A percentile compares a stretch with the other conserved stretches of the same genome.
These are phyloP conservation scores for Wickerhamiella azymoides DNA, from an alignment of 805 yeast species.

Conservation along the genomic window DNA sequence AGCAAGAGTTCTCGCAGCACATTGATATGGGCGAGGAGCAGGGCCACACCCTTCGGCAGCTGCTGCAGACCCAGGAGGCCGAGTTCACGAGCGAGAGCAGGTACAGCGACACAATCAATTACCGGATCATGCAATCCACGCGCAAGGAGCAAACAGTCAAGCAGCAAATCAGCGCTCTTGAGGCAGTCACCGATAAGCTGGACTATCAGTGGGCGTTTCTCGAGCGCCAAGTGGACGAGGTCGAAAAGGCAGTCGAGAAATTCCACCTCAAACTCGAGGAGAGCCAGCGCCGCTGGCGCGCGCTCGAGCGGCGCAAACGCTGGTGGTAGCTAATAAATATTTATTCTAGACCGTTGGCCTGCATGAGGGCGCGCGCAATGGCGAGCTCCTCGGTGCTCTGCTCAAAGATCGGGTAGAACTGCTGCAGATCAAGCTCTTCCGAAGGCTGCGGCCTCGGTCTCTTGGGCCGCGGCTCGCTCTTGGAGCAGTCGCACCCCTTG, in stretches of 20 bases:
- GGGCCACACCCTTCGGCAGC: slow-evolving; percentile 9
- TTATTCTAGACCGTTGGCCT: slow-evolving; percentile 32
- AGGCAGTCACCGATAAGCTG: slow-evolving; percentile 40
- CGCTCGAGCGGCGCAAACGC: neutral
- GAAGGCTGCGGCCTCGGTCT: neutral
- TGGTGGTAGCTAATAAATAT: neutral
- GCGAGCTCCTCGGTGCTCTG: slow-evolving; percentile 41
- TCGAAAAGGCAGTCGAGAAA: slow-evolving; percentile 42
- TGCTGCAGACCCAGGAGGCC: slow-evolving; percentile 14
- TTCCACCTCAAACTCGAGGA: slow-evolving; percentile 29
- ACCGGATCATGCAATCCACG: slow-evolving; percentile 15
- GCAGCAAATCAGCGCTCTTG: slow-evolving; percentile 35
- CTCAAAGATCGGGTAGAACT: slow-evolving; percentile 9
- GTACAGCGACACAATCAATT: slow-evolving; percentile 16
- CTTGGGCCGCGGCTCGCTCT: slow-evolving; percentile 3
- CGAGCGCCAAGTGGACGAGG: slow-evolving; percentile 48
- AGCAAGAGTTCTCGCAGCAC: slow-evolving; percentile 9
- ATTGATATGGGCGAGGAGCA: slow-evolving; percentile 9
- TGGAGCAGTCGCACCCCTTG: slow-evolving; percentile 53
- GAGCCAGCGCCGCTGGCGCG: slow-evolving; percentile 23
- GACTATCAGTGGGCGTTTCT: slow-evolving; percentile 52
- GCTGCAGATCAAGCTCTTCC: slow-evolving; percentile 1
- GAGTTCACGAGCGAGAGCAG: slow-evolving; percentile 16
- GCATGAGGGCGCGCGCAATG: slow-evolving; percentile 52
- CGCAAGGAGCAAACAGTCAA: slow-evolving; percentile 18